Evolutionary conservation across 768 basidiomycete species (phyloP), one percentile per base, ranked within the genome.

Genomic region (Lactarius quietus): DNA sequence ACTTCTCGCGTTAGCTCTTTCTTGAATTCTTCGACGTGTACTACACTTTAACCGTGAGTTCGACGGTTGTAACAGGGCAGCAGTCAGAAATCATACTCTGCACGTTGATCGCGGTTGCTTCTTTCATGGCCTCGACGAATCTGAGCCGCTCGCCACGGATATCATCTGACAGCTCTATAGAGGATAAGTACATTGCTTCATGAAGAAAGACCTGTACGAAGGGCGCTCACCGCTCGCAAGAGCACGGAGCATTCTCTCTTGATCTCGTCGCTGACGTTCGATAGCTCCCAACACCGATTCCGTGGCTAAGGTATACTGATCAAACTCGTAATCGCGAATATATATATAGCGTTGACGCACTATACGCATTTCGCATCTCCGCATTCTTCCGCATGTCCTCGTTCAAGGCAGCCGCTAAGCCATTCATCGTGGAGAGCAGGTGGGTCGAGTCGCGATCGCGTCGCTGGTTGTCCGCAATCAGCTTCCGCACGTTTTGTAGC

Each of bases 61-160:
- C 26, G 59, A 62, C 65, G 51, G 43, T 55, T 29, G 35, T 36
- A 52, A 35, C 4, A 8, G 55, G 39, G 55, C 38, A 10, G 35
- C 18, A 23, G 36, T 48, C 4, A 23, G 26, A 10, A 41, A 9
- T 64, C 74, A 68, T 75, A 89, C 91, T 78, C 74, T 91, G 87
- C 3, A 95, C 86, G 68, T 95, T 94, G 70, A 95, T 90, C 1
- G 86, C 85, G 0, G 93, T 95, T 1, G 92, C 93, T 70, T 93
- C 90, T 73, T 91, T 91, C 93, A 95, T 95, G n/a, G 93, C 92
- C 71, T 95, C 93, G 6, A 95, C 90, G 70, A 95, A 95, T 7
- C 90, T 81, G 61, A 95, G 76, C 55, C 92, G 77, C 75, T 95
- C 93, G 1, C 93, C 92, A 59, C 88, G 86, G 60, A 95, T 94